Conservation (phyloP, 1,284 basidiomycete species). For the Mycena sp. region DNA sequence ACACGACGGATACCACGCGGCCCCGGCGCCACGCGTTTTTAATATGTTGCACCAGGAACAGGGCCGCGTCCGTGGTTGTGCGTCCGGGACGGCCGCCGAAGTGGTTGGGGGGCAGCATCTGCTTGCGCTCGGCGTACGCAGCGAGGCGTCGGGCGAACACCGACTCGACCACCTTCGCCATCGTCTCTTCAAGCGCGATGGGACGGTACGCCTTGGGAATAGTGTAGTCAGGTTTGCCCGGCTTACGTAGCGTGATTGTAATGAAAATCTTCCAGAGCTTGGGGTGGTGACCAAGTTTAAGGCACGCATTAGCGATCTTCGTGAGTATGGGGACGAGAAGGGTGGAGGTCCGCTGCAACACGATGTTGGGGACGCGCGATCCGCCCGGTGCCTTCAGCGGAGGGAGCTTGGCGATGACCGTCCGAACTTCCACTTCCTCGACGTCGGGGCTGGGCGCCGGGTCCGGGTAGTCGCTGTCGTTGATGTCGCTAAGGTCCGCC, state of each 20-base stretch:
- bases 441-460: background rate
- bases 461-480: background rate
- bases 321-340: background rate
- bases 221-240: slow-evolving; percentile 36
- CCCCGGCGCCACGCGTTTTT: slow-evolving; percentile 35
- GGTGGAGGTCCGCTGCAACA: background rate
- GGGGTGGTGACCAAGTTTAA: slow-evolving; percentile 21
- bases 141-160: slow-evolving; percentile 35
- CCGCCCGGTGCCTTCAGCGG: slow-evolving; percentile 4
- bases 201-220: slow-evolving; percentile 39
- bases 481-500: background rate
- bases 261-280: slow-evolving; percentile 26
- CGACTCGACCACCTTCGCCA: slow-evolving; percentile 37
- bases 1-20: too few species aligned
- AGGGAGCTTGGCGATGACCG: background rate
- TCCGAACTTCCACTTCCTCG: background rate
- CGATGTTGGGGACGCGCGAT: slow-evolving; percentile 6
- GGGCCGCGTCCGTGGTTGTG: slow-evolving; percentile 30
- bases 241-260: slow-evolving; percentile 36
- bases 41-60: slow-evolving; percentile 31
- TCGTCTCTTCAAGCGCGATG: slow-evolving; percentile 39
- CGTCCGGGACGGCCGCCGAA: slow-evolving; percentile 33
- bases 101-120: slow-evolving; percentile 35
- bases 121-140: slow-evolving; percentile 1
- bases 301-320: background rate